phyloP scores from a whole-genome alignment of 495 filamentous ascomycete genomes.

The Daldinia concentrica region DNA sequence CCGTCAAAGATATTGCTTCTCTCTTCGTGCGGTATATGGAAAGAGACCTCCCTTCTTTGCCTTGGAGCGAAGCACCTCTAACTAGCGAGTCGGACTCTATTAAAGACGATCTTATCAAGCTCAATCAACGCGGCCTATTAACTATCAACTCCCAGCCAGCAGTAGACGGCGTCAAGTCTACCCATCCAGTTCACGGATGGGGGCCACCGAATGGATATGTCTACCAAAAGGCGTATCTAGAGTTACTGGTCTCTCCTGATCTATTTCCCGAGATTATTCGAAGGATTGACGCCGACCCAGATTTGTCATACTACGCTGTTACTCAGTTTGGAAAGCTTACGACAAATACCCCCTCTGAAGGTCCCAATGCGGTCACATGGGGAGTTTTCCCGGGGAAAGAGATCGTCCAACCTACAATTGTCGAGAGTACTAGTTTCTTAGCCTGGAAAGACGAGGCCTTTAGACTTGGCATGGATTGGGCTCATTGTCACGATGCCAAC shows the following conservation, averaged over 20 bases:
- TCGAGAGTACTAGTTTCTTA: conserved; percentile 96
- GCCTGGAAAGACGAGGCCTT: conserved; percentile 99
- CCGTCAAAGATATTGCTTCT: conserved; percentile 78
- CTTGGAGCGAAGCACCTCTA: conserved; percentile 94
- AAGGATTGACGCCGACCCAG: conserved; percentile 78
- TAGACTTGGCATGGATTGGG: conserved; percentile 91
- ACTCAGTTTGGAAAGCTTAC: conserved; percentile 80
- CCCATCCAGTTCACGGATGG: conserved; percentile 89
- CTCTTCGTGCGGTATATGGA: conserved; percentile 86
- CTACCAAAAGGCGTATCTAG: conserved; percentile 98
- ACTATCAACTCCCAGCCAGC: conserved; percentile 99
- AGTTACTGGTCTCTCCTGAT: conserved; percentile 84
- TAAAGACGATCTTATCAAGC: conserved; percentile 74
- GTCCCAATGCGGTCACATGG: conserved; percentile 98
- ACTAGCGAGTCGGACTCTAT: conserved; percentile 82
- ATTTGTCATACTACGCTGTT: conserved; percentile 93
- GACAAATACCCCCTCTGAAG: conserved; percentile 85
- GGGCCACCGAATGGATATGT: conserved; percentile 95
- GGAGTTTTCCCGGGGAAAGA: conserved; percentile 99
- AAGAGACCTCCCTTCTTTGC: conserved; percentile 80
- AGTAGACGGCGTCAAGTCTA: conserved; percentile 90
- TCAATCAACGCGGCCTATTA: conserved; percentile 87
- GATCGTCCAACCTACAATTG: conserved; percentile 99
- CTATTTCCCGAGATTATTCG: conserved; percentile 79
- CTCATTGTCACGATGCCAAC: conserved; percentile 80